These are phyloP conservation scores for Sclerotinia glacialis DNA, from an alignment of 2,329 filamentous ascomycete species.

Conservation along the genomic window DNA sequence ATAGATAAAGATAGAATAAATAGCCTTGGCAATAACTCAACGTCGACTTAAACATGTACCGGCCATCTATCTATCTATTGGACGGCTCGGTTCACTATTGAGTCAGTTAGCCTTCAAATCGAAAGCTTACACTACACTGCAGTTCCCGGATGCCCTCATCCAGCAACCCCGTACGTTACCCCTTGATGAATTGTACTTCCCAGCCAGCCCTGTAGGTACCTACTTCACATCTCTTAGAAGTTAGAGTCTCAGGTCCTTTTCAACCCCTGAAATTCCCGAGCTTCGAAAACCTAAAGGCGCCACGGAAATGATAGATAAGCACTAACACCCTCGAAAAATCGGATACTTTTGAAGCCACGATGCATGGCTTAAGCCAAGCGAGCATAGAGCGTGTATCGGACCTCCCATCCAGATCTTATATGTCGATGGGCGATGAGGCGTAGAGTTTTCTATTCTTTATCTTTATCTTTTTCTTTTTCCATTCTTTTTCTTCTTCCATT, in stretches of 20 bases:
- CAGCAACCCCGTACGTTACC: too few relatives aligned
- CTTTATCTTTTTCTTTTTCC: too few relatives aligned
- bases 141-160: neutral
- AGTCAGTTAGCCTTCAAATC: neutral
- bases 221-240: neutral
- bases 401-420: too few relatives aligned
- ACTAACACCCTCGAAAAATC: neutral
- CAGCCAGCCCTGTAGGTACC: neutral
- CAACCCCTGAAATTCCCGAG: neutral
- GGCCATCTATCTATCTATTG: neutral
- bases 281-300: neutral
- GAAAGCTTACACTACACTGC: neutral
- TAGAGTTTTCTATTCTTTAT: neutral
- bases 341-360: too few relatives aligned
- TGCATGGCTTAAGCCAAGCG: slow-evolving; percentile 4
- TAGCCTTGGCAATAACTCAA: neutral
- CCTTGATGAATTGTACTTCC: neutral
- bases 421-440: neutral
- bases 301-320: neutral
- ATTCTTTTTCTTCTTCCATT: too few relatives aligned
- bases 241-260: neutral
- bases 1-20: neutral
- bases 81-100: too few relatives aligned
- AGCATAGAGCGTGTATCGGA: neutral
- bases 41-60: neutral